Evolutionary conservation across 768 basidiomycete species (phyloP), one percentile per base, ranked within the genome.

Genomic region (Boletus rubropictus): DNA sequence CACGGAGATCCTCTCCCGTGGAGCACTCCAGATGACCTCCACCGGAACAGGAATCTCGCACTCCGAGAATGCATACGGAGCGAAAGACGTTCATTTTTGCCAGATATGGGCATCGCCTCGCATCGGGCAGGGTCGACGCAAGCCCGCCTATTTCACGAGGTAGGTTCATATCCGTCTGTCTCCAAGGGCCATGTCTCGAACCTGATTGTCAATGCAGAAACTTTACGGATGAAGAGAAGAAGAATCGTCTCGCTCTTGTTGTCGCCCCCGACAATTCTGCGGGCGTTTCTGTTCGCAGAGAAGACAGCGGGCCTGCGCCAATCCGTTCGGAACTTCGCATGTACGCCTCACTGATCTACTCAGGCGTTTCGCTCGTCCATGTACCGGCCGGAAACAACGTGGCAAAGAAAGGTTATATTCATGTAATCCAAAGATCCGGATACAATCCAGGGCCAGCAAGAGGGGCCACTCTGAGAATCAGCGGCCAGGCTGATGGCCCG

Each of bases 41-140:
- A 82, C 94, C 0, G 94, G 94, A 9, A 93, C 86, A 0, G 95
- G 95, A 4, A 95, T 97, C 58, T 75, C 81, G 0, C 94, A 97
- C 65, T 84, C 83, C 25, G 84, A 86, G 55, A 78, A 76, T 58
- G 74, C 70, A 17, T 61, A 84, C 58, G 78, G 80, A 17, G 47
- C 65, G 18, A 48, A 70, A 50, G 66, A 68, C 35, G 72, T 71
- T 5, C 75, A 86, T 63, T 82, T 86, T 66, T 68, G 84, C 7
- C 85, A 87, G 54, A 86, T 87, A 47, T 87, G 86, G 84, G 76
- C 75, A 1, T 27, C 71, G 6, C 84, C 86, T 14, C 64, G 64
- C 15, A 4, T 54, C 0, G 64, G 56, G 0, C 54, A 55, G 46
- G 62, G 58, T 3, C 35, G 8, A 7, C 64, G 57, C 6, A 53